Evolutionary conservation across 78 protist genomes (phyloP), one percentile per base, ranked within the genome.

Genomic region (Polysphondylium violaceum): DNA sequence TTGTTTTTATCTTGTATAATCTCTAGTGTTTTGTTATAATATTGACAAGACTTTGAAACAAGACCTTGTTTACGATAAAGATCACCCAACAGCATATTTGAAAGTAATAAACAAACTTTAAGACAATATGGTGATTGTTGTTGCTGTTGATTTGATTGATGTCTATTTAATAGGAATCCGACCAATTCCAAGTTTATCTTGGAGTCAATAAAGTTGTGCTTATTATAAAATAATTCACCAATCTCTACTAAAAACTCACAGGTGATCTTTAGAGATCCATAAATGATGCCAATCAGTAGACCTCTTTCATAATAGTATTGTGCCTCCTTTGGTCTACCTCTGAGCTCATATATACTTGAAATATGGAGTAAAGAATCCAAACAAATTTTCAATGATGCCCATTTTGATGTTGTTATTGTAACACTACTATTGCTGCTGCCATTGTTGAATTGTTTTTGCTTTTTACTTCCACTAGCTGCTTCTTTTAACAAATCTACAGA

Each of bases 321-420:
- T 0, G 91, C 77, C 55, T 83, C 91, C 33, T 29, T 69, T 27
- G 91, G 91, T 27, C 91, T 23, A n/a, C 91, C 91, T 83, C 91
- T 83, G 19, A 83, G 60, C 31, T 83, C 91, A 33, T 68, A 83
- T 8, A 83, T 58, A 41, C 71, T 36, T 33, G 79, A 74, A 40
- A 83, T 55, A 44, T 83, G 91, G 40, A 83, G 19, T n/a, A 83
- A n/a, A 6, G 91, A 51, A n/a, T 83, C 79, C n/a, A 83, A 41
- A 23, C 72, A 51, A 8, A 71, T 55, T 19, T 64, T 67, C 12
- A 83, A 63, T 27, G 78, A 67, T 41, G 76, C 40, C 91, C 91
- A 83, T 69, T 83, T 83, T 11, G 71, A 51, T 16, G 67, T 40
- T 5, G 56, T 67, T n/a, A 53, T 23, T 17, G 40, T 16, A 33